Evolutionary conservation across 2,329 filamentous ascomycete genomes (phyloP), one percentile per base, ranked within the genome.

Genomic region (Hypomyces perniciosus): DNA sequence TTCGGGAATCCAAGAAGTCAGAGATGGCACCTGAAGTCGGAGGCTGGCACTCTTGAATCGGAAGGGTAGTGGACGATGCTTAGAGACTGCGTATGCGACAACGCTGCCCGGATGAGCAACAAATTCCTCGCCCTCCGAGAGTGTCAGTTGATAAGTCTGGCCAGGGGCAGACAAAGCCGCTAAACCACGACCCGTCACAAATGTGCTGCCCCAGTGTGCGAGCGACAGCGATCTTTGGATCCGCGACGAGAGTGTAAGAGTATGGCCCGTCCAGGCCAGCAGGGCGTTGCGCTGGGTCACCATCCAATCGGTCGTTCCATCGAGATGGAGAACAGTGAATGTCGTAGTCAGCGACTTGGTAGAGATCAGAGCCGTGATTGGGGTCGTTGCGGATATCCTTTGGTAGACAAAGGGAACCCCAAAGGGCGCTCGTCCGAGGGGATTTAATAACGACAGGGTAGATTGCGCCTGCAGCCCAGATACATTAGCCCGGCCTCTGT

Each of bases 371-470:
- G 90, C 90, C 40, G 88, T 95, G 58, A 96, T 80, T 2, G 93
- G 91, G 43, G 84, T 88, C 1, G 91, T 90, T 1, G 92, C 92
- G 33, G 90, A 86, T 58, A 97, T 82, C 71, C 87, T 77, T 72
- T 97, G 92, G 72, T 97, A 97, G 54, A 99, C 79, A 70, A 99
- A 99, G 1, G 93, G 93, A 46, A 97, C 86, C 58, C 91, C 90
- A 29, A 95, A 80, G 44, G 84, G 70, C 27, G 86, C 86, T 67
- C 93, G 84, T 53, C 84, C 81, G 63, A 96, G 79, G 12, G 93
- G 93, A 54, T 90, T 86, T 50, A 97, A 81, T 46, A 96, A 70
- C 41, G 90, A 91, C 52, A 99, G 79, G 0, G 90, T 95, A 2
- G 93, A 97, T 69, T 95, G 81, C 12, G 89, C 85, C 89, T 95